These are phyloP conservation scores for Clonostachys rosea DNA, from an alignment of 2,329 filamentous ascomycete genomes.

Conservation along the genomic window DNA sequence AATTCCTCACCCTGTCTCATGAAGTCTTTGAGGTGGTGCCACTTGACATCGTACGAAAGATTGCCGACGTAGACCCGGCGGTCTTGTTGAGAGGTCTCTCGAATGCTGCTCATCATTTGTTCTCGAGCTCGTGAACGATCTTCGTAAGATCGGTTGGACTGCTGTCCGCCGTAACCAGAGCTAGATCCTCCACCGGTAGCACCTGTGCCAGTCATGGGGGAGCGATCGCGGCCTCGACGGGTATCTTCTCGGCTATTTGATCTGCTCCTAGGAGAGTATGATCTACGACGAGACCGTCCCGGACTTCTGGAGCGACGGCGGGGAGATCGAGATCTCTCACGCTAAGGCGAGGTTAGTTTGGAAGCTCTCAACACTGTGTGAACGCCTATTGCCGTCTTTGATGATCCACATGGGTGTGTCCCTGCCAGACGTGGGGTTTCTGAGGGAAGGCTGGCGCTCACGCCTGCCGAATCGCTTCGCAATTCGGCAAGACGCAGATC, in stretches of 20 bases:
- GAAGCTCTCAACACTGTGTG: constrained; percentile 8
- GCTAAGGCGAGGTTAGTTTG: constrained; percentile 44
- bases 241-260: constrained; percentile 73
- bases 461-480: too few relatives aligned
- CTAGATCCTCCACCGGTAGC: constrained; percentile 66
- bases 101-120: constrained; percentile 92
- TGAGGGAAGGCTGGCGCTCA: not conserved
- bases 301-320: constrained; percentile 83
- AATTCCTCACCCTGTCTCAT: constrained; percentile 90
- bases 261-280: constrained; percentile 74
- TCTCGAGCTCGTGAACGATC: constrained; percentile 81
- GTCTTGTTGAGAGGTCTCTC: constrained; percentile 96
- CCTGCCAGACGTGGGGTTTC: not conserved
- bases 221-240: constrained; percentile 70
- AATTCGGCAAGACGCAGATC: too few relatives aligned
- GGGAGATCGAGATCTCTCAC: constrained; percentile 78
- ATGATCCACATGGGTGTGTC: not conserved
- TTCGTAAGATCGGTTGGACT: constrained; percentile 72
- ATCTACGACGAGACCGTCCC: constrained; percentile 66
- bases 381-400: not conserved
- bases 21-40: constrained; percentile 99
- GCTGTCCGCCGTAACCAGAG: constrained; percentile 55
- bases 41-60: constrained; percentile 98
- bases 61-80: constrained; percentile 99
- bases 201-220: constrained; percentile 77